A percentile compares a stretch with the other conserved stretches of the same genome.
Evolutionary conservation across 2,329 filamentous ascomycete species (phyloP).

Genomic region (Aschersonia sp.): DNA sequence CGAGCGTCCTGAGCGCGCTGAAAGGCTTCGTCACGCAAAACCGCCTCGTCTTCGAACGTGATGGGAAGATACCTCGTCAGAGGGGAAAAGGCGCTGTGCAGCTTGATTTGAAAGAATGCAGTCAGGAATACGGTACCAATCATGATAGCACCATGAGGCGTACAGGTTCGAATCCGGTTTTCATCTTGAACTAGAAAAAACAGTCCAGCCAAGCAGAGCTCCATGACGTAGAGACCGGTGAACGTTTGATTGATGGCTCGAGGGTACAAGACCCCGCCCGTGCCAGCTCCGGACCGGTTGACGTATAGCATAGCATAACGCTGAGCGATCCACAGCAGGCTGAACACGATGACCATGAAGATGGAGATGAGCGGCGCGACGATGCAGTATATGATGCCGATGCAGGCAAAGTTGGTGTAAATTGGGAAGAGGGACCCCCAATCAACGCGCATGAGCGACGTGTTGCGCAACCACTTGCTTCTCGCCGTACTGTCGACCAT

Average conservation of each 20-base stretch:
- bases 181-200: constrained; percentile 65
- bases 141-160: constrained; percentile 74
- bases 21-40: constrained; percentile 80
- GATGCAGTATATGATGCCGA: constrained; percentile 77
- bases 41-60: constrained; percentile 89
- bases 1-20: constrained; percentile 60
- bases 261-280: constrained; percentile 82
- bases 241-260: constrained; percentile 91
- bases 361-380: constrained; percentile 82
- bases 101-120: constrained; percentile 58
- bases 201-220: constrained; percentile 74
- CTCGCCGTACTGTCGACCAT: constrained; percentile 69
- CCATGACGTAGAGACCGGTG: constrained; percentile 88
- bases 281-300: constrained; percentile 77
- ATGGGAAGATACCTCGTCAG: constrained; percentile 83
- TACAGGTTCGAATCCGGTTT: constrained; percentile 39
- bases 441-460: constrained; percentile 57
- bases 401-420: constrained; percentile 93
- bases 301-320: constrained; percentile 97
- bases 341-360: constrained; percentile 87
- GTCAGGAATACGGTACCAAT: constrained; percentile 61
- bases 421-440: constrained; percentile 95
- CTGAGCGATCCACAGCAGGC: constrained; percentile 83
- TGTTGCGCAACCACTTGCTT: constrained; percentile 77
- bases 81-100: constrained; percentile 74